Evolutionary conservation across 257 asterid species (phyloP).

Genomic region (Forsythia viridissima): DNA sequence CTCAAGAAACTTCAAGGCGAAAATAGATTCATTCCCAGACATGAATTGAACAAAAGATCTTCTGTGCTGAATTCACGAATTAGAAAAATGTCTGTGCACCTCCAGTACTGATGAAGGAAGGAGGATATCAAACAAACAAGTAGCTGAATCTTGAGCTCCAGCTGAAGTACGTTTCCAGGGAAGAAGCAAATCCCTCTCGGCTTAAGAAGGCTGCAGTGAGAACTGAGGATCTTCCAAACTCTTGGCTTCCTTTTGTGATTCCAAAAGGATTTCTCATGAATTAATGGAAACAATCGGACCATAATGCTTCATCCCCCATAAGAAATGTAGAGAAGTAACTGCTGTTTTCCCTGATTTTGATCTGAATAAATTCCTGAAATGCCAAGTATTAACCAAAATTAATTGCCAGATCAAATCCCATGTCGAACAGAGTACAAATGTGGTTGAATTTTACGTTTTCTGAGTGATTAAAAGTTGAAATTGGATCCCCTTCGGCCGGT

Average conservation of each 20-base stretch:
- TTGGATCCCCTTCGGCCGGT: background rate
- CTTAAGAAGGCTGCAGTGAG: background rate
- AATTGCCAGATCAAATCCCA: background rate
- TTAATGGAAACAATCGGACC: conserved; percentile 27
- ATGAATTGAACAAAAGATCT: too few relatives aligned
- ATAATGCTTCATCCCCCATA: conserved; percentile 30
- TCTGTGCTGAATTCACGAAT: too few relatives aligned
- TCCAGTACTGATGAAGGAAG: too few relatives aligned
- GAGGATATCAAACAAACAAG: too few relatives aligned
- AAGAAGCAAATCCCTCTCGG: too few relatives aligned
- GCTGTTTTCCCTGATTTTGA: background rate
- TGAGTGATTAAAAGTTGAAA: background rate
- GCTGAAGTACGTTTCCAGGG: too few relatives aligned
- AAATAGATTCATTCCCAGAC: too few relatives aligned
- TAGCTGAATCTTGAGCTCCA: too few relatives aligned
- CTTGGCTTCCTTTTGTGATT: too few relatives aligned
- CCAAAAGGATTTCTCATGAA: background rate
- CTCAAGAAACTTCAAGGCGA: too few relatives aligned
- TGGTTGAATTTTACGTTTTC: background rate
- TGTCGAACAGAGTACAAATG: background rate
- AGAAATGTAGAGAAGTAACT: background rate
- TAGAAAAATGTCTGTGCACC: too few relatives aligned
- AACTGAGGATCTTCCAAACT: background rate
- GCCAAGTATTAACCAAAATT: background rate
- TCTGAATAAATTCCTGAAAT: too few relatives aligned